These are phyloP conservation scores for Plasmopara halstedii DNA, from an alignment of 352 stramenopile genomes.

Conservation along the genomic window DNA sequence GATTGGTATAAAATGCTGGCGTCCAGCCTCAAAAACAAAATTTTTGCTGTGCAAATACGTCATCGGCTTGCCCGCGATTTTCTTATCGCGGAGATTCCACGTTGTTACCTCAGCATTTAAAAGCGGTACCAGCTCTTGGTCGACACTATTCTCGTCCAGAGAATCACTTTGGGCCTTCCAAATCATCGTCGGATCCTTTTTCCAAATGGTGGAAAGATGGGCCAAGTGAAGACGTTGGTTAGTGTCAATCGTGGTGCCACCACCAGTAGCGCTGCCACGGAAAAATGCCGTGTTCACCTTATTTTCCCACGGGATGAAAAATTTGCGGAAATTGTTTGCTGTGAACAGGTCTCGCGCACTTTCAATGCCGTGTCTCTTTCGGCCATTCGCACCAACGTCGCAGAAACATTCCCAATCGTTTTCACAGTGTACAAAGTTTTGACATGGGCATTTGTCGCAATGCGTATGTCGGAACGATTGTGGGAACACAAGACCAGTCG, in stretches of 20 bases:
- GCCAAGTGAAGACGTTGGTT: slow-evolving; percentile 95
- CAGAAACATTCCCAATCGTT: slow-evolving; percentile 81
- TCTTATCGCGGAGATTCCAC: slow-evolving; percentile 96
- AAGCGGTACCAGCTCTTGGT: slow-evolving; percentile 70
- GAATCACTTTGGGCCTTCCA: slow-evolving; percentile 32
- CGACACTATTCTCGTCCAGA: background rate
- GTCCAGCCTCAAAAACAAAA: slow-evolving; percentile 87
- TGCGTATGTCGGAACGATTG: slow-evolving; percentile 87
- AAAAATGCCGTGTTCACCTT: slow-evolving; percentile 98
- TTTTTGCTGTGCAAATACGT: slow-evolving; percentile 84
- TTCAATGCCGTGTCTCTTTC: slow-evolving; percentile 71
- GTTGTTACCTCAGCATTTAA: slow-evolving; percentile 96
- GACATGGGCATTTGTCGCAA: slow-evolving; percentile 67
- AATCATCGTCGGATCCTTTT: slow-evolving; percentile 81
- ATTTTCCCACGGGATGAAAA: slow-evolving; percentile 93
- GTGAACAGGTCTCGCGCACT: slow-evolving; percentile 93
- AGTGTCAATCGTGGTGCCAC: slow-evolving; percentile 91
- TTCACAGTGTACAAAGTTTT: slow-evolving; percentile 55
- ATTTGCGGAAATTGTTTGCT: slow-evolving; percentile 95
- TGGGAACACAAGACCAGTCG: slow-evolving; percentile 87
- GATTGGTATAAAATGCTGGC: slow-evolving; percentile 96
- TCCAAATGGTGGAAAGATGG: slow-evolving; percentile 91
- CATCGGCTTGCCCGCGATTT: slow-evolving; percentile 91
- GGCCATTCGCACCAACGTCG: slow-evolving; percentile 37
- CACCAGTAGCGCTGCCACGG: slow-evolving; percentile 93